phyloP scores from a whole-genome alignment of 441 rosid genomes.

The Arabidopsis hybrid region DNA sequence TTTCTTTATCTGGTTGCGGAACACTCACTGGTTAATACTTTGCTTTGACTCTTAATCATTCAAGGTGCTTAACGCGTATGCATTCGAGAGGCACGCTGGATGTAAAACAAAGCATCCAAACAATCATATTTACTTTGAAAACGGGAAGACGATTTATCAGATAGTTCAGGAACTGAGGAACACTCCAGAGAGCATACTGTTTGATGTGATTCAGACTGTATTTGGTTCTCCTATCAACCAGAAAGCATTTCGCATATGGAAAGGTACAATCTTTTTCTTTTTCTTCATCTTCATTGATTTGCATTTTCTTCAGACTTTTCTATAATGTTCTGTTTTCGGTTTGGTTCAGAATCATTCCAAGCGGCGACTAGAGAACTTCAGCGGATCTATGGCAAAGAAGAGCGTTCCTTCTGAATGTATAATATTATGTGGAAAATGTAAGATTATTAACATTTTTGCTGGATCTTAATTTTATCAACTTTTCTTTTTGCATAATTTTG shows the following conservation, averaged over 20 bases:
- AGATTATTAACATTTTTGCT: slow-evolving; percentile 31
- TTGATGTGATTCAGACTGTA: slow-evolving; percentile 66
- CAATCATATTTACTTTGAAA: slow-evolving; percentile 79
- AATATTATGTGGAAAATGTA: neutral
- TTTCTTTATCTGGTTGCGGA: neutral
- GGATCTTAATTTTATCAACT: slow-evolving; percentile 6
- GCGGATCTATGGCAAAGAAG: slow-evolving; percentile 74
- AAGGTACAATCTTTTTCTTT: slow-evolving; percentile 48
- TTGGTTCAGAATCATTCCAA: slow-evolving; percentile 64
- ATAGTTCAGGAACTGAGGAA: slow-evolving; percentile 78
- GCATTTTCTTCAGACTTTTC: neutral
- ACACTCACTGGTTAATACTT: neutral
- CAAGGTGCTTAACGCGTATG: slow-evolving; percentile 75
- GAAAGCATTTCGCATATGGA: slow-evolving; percentile 75
- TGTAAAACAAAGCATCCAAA: slow-evolving; percentile 88
- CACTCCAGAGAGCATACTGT: slow-evolving; percentile 63
- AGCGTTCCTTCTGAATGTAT: slow-evolving; percentile 48
- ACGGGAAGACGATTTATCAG: slow-evolving; percentile 79
- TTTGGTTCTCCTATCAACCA: slow-evolving; percentile 77
- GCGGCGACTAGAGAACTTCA: slow-evolving; percentile 75
- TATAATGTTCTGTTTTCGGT: slow-evolving; percentile 1
- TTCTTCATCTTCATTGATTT: neutral
- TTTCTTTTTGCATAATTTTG: neutral
- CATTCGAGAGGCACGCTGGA: slow-evolving; percentile 80
- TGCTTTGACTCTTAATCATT: slow-evolving; percentile 23